These are phyloP conservation scores for Tricholoma sp. DNA, from an alignment of 768 basidiomycete genomes.

Conservation along the genomic window DNA sequence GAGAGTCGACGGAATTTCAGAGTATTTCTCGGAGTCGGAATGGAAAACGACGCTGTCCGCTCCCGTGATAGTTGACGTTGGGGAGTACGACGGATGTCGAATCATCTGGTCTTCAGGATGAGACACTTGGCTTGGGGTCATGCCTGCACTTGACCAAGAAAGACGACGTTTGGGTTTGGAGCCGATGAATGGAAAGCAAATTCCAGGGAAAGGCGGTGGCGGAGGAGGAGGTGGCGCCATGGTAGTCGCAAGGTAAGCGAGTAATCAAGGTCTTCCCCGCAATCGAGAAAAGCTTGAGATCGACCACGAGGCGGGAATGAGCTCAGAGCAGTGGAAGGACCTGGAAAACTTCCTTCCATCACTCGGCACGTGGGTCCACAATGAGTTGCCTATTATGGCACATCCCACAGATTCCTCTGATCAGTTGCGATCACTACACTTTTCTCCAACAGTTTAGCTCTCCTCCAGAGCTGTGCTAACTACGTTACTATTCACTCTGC, in stretches of 20 bases:
- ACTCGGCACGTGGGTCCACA: conserved; percentile 7
- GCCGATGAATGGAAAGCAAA: conserved; percentile 56
- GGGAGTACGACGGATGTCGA: conserved; percentile 40
- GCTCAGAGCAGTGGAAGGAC: conserved; percentile 7
- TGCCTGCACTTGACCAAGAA: conserved; percentile 40
- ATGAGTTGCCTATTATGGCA: conserved; percentile 13
- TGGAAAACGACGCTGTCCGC: conserved; percentile 51
- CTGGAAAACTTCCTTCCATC: conserved; percentile 9
- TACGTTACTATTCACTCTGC: background rate
- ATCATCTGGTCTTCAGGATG: conserved; percentile 26
- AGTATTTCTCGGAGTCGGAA: conserved; percentile 60
- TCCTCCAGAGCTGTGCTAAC: background rate
- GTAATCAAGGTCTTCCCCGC: background rate
- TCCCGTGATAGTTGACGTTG: conserved; percentile 38
- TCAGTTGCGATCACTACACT: background rate
- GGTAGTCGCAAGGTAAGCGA: conserved; percentile 24
- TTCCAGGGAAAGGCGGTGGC: conserved; percentile 35
- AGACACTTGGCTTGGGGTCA: conserved; percentile 8
- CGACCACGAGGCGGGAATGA: conserved; percentile 13
- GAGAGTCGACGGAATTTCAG: conserved; percentile 34
- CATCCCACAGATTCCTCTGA: conserved; percentile 2
- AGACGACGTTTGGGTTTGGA: conserved; percentile 40
- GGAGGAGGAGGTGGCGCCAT: conserved; percentile 53
- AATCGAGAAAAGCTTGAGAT: conserved; percentile 1
- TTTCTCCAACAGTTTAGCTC: background rate